Percentiles rank a stretch among this genome's conserved stretches.
These are phyloP conservation scores for Oryza officinalis DNA, from an alignment of 176 grass and related monocot species.

Conservation along the genomic window DNA sequence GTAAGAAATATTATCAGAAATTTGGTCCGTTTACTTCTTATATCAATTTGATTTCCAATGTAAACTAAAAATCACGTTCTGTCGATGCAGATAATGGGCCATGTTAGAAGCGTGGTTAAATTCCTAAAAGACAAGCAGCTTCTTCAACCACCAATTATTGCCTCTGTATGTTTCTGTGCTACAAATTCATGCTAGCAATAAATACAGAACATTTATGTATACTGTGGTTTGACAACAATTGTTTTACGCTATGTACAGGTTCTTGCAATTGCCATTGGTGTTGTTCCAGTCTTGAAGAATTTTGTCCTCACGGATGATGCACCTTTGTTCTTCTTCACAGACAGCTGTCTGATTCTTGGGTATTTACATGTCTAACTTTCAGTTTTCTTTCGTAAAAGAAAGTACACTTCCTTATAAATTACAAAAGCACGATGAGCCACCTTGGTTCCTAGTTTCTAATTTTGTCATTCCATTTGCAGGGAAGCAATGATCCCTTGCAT, in stretches of 20 bases:
- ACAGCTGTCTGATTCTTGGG: conserved; percentile 99
- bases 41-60: background rate
- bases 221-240: conserved; percentile 17
- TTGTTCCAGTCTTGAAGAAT: conserved; percentile 86
- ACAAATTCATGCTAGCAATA: conserved; percentile 19
- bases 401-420: background rate
- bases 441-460: conserved; percentile 16
- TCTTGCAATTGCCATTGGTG: conserved; percentile 75
- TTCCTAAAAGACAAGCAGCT: conserved; percentile 81
- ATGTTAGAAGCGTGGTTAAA: conserved; percentile 42
- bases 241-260: conserved; percentile 43
- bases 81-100: conserved; percentile 65
- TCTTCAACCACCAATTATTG: conserved; percentile 81
- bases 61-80: conserved; percentile 26
- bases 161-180: conserved; percentile 65
- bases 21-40: background rate
- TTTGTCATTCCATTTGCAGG: conserved; percentile 36
- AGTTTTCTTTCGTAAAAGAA: background rate
- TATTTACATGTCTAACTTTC: conserved; percentile 44
- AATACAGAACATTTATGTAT: conserved; percentile 22
- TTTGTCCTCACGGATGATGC: conserved; percentile 89
- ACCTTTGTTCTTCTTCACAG: conserved; percentile 98
- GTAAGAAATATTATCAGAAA: conserved; percentile 2
- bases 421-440: background rate
- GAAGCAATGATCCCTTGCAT: conserved; percentile 99